phyloP scores from a whole-genome alignment of 768 basidiomycete genomes.

The Russula sp. region DNA sequence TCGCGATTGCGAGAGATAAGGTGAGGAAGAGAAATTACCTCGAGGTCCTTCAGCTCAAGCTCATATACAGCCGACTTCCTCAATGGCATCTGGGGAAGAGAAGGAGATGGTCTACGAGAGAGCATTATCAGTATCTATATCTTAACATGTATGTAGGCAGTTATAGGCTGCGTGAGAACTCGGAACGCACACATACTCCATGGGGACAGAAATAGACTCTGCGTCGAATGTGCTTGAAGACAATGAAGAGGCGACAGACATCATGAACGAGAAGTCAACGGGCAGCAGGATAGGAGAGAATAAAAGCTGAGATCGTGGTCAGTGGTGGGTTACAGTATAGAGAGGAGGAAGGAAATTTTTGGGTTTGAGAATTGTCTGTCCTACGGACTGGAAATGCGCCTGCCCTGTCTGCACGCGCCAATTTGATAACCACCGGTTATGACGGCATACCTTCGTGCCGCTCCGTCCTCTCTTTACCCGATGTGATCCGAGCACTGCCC shows the following conservation, averaged over 20 bases:
- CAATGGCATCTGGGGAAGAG: not conserved
- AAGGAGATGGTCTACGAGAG: not conserved
- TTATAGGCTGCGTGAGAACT: not conserved
- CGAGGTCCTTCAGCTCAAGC: slow-evolving; percentile 30
- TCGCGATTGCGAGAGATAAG: not conserved
- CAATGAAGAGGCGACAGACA: not conserved
- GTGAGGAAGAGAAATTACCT: slow-evolving; percentile 20
- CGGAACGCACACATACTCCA: not conserved
- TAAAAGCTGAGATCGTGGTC: not conserved
- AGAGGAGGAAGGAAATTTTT: not conserved
- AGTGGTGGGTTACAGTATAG: not conserved
- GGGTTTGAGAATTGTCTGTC: not conserved
- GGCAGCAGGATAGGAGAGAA: not conserved
- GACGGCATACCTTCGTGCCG: not conserved
- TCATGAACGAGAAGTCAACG: not conserved
- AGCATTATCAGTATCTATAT: not conserved
- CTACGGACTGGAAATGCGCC: not conserved
- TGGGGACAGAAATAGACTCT: not conserved
- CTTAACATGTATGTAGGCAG: not conserved
- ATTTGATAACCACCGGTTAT: not conserved
- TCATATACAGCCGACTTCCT: slow-evolving; percentile 19
- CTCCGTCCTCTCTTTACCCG: not conserved
- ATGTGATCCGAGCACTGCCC: not conserved
- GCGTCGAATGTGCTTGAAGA: slow-evolving; percentile 9
- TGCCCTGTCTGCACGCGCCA: slow-evolving; percentile 2